Evolutionary conservation across 139 green algal species (phyloP).

Genomic region (Chlamydomonas incerta): DNA sequence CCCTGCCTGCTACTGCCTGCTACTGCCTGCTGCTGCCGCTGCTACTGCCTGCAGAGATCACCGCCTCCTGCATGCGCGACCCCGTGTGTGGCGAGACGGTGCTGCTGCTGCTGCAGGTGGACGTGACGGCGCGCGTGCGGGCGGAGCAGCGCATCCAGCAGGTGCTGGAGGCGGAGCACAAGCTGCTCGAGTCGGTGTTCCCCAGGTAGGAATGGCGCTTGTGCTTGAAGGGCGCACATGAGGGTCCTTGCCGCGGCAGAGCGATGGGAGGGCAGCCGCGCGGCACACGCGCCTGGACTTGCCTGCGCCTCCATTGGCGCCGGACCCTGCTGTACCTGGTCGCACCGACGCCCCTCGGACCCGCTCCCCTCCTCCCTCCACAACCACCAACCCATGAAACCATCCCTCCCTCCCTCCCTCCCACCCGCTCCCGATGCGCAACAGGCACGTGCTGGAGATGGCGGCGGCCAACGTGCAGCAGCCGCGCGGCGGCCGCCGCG

Average conservation of each 20-base stretch:
- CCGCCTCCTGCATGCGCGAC: background rate
- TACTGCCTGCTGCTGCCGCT: too few species aligned
- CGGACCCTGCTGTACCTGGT: too few species aligned
- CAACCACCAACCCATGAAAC: too few species aligned
- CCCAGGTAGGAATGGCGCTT: constrained; percentile 37
- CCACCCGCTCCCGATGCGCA: too few species aligned
- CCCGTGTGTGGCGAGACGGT: constrained; percentile 10
- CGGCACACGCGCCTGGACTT: too few species aligned
- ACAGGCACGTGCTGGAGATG: constrained; percentile 34
- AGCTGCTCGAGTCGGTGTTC: constrained; percentile 43
- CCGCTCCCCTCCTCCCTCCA: background rate
- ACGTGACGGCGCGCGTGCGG: constrained; percentile 26
- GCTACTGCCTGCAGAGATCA: background rate
- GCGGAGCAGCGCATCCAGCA: constrained; percentile 33
- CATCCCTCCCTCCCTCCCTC: too few species aligned
- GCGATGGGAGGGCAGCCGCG: too few species aligned
- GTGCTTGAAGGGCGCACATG: too few species aligned
- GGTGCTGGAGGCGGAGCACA: constrained; percentile 46
- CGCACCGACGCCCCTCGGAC: too few species aligned
- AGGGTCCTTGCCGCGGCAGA: too few species aligned
- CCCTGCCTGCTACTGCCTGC: too few species aligned
- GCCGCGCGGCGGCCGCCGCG: background rate
- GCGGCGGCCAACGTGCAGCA: background rate
- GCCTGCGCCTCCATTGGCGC: too few species aligned
- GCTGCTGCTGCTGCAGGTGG: constrained; percentile 27